phyloP scores from a whole-genome alignment of 2,329 filamentous ascomycete genomes.

The Pseudogymnoascus sp. region DNA sequence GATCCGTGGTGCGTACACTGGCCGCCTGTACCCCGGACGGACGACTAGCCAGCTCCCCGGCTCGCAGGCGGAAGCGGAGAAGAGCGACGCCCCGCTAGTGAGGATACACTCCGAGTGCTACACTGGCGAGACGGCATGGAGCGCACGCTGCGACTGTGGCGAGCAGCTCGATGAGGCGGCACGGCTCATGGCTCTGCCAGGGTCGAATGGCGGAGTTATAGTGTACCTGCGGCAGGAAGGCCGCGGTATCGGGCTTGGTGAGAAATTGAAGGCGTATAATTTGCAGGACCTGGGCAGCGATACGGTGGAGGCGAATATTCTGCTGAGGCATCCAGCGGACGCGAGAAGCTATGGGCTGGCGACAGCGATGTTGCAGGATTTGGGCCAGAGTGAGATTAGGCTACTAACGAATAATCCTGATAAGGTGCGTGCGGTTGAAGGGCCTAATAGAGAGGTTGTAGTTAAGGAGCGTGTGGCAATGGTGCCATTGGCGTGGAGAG shows the following conservation, averaged over 20 bases:
- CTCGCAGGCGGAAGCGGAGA: background rate
- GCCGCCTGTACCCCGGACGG: slow-evolving; percentile 76
- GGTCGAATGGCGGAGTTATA: slow-evolving; percentile 72
- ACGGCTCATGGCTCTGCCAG: slow-evolving; percentile 73
- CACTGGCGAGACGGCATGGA: slow-evolving; percentile 97
- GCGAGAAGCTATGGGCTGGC: slow-evolving; percentile 93
- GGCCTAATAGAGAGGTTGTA: slow-evolving; percentile 75
- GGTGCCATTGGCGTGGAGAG: slow-evolving; percentile 91
- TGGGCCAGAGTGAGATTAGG: slow-evolving; percentile 70
- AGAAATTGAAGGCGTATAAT: slow-evolving; percentile 98
- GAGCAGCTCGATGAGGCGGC: slow-evolving; percentile 97
- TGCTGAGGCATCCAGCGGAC: slow-evolving; percentile 87
- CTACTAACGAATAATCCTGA: slow-evolving; percentile 96
- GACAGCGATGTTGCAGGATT: slow-evolving; percentile 83
- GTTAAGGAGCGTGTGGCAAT: slow-evolving; percentile 89
- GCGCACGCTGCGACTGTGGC: slow-evolving; percentile 91
- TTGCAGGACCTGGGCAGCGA: slow-evolving; percentile 95
- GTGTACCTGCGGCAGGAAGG: slow-evolving; percentile 95
- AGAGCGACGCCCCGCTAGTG: slow-evolving; percentile 57
- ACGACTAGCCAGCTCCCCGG: slow-evolving; percentile 39
- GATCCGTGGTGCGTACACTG: slow-evolving; percentile 88
- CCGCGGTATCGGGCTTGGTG: slow-evolving; percentile 84
- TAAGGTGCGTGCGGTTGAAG: slow-evolving; percentile 90
- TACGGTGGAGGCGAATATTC: slow-evolving; percentile 89
- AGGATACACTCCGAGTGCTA: slow-evolving; percentile 98